Conservation (phyloP, 73 alveolate species). For the Paramecium octaurelia region DNA sequence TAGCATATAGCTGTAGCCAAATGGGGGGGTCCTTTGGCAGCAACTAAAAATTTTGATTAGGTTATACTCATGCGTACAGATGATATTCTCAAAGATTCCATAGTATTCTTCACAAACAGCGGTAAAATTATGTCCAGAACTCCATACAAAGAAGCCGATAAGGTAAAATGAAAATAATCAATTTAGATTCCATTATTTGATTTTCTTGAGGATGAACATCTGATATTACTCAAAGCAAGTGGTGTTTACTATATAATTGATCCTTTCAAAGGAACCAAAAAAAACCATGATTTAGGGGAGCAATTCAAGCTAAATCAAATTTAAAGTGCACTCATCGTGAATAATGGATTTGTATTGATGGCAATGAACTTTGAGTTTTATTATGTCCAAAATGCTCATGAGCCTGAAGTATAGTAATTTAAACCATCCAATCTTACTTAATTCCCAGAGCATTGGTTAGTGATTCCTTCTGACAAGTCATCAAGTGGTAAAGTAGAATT, state of each 20-base stretch:
- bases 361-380: constrained; percentile 28
- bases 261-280: constrained; percentile 52
- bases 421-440: background rate
- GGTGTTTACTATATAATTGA: constrained; percentile 39
- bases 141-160: constrained; percentile 1
- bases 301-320: background rate
- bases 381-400: constrained; percentile 26
- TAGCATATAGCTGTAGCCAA: constrained; percentile 48
- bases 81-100: constrained; percentile 4
- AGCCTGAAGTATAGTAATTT: background rate
- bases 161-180: background rate
- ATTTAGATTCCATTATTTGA: constrained; percentile 48
- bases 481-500: constrained; percentile 42
- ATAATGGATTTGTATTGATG: constrained; percentile 51
- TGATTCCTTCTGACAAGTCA: constrained; percentile 28
- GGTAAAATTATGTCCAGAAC: constrained; percentile 27
- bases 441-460: constrained; percentile 51
- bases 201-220: constrained; percentile 48
- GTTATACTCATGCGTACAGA: background rate
- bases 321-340: background rate
- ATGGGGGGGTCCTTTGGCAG: constrained; percentile 64
- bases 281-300: background rate
- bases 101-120: constrained; percentile 41
- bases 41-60: constrained; percentile 35
- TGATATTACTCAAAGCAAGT: background rate